Evolutionary conservation across 495 filamentous ascomycete species (phyloP).

Genomic region (Penicillium coprophilum): DNA sequence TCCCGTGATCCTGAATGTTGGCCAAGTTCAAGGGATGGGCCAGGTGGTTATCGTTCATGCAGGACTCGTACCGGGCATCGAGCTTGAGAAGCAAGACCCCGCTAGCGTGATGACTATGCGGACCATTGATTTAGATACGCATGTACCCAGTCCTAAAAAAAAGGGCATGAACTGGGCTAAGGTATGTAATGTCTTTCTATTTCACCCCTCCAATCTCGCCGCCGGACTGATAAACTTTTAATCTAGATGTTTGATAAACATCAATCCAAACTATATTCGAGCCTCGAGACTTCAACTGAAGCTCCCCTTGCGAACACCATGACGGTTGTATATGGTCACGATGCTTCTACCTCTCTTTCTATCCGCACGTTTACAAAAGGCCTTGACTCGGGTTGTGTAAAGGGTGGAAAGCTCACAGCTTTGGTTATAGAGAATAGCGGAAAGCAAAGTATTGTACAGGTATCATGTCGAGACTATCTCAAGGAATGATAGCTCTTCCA

Average conservation of each 20-base stretch:
- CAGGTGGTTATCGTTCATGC: constrained; percentile 78
- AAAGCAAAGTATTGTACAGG: constrained; percentile 39
- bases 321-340: constrained; percentile 84
- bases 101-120: constrained; percentile 90
- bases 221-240: neutral
- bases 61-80: constrained; percentile 73
- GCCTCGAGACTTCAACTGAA: constrained; percentile 17
- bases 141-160: constrained; percentile 56
- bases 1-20: constrained; percentile 73
- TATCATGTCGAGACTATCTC: constrained; percentile 33
- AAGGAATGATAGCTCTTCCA: neutral
- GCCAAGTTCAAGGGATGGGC: constrained; percentile 54
- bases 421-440: constrained; percentile 61
- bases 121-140: constrained; percentile 63
- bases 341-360: constrained; percentile 69
- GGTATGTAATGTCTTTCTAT: constrained; percentile 37
- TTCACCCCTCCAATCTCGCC: neutral
- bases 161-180: constrained; percentile 67
- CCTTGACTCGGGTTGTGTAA: constrained; percentile 78
- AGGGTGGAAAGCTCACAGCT: constrained; percentile 73
- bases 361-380: constrained; percentile 73
- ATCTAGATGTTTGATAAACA: constrained; percentile 58
- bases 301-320: constrained; percentile 30
- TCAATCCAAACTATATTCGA: constrained; percentile 40
- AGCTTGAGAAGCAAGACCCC: constrained; percentile 72